These are phyloP conservation scores for Aspergillus sclerotialis DNA, from an alignment of 2,329 filamentous ascomycete species.

Conservation along the genomic window DNA sequence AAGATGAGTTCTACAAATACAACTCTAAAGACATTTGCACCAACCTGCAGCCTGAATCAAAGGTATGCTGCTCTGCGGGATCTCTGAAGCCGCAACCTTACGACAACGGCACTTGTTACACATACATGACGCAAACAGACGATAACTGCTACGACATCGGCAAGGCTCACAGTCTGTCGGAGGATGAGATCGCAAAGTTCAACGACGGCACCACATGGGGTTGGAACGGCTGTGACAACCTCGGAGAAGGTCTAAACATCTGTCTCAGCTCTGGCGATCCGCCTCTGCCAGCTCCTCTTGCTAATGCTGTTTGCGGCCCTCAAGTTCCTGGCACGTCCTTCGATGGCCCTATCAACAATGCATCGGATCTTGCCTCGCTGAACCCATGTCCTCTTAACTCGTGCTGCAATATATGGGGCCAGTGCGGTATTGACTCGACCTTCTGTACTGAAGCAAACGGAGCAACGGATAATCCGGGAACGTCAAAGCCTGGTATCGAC, in stretches of 20 bases:
- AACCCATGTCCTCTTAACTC: slow-evolving; percentile 42
- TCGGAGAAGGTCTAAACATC: slow-evolving; percentile 25
- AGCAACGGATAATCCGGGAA: slow-evolving; percentile 29
- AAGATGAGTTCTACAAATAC: slow-evolving; percentile 6
- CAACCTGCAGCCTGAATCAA: slow-evolving; percentile 16
- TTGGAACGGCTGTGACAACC: slow-evolving; percentile 32
- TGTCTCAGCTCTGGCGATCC: slow-evolving; percentile 37
- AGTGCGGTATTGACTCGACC: slow-evolving; percentile 38
- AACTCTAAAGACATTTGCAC: slow-evolving; percentile 2
- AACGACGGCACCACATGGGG: slow-evolving; percentile 42
- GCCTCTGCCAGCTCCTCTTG: slow-evolving; percentile 34
- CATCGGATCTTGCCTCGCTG: slow-evolving; percentile 28
- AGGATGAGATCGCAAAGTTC: slow-evolving; percentile 30
- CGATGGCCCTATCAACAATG: slow-evolving; percentile 20
- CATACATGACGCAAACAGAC: slow-evolving; percentile 24
- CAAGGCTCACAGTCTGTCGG: slow-evolving; percentile 25
- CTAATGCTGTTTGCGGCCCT: slow-evolving; percentile 41
- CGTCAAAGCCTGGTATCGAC: slow-evolving; percentile 21
- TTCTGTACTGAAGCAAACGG: slow-evolving; percentile 38
- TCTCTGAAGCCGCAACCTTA: slow-evolving; percentile 28
- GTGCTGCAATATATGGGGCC: slow-evolving; percentile 39
- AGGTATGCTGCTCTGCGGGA: slow-evolving; percentile 37
- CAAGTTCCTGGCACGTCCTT: slow-evolving; percentile 36
- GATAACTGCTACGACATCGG: slow-evolving; percentile 34
- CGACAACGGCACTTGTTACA: slow-evolving; percentile 31